Conservation (phyloP, 345 rosid species). For the Aquilaria malaccensis region DNA sequence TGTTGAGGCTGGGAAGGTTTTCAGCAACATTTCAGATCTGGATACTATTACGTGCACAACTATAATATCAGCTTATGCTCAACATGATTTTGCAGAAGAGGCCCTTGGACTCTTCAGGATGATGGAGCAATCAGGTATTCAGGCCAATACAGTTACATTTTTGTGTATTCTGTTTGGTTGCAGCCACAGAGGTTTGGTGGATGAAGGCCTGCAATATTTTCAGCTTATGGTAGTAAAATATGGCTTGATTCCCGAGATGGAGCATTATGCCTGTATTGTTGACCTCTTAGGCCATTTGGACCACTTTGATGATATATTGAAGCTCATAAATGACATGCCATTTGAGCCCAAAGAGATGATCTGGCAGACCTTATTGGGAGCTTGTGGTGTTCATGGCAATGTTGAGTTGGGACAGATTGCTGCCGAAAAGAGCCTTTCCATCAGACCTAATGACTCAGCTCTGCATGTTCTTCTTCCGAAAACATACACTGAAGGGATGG, state of each 20-base stretch:
- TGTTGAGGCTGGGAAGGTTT: conserved; percentile 38
- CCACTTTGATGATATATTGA: conserved; percentile 41
- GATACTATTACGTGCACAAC: conserved; percentile 52
- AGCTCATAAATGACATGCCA: conserved; percentile 44
- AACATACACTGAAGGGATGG: conserved; percentile 38
- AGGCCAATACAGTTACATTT: conserved; percentile 52
- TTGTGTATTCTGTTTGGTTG: conserved; percentile 53
- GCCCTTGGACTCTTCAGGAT: conserved; percentile 35
- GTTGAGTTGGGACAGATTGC: conserved; percentile 44
- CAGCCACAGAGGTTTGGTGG: conserved; percentile 56
- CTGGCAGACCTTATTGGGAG: conserved; percentile 55
- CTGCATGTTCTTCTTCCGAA: conserved; percentile 50
- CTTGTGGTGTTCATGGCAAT: conserved; percentile 52
- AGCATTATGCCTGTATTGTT: conserved; percentile 61
- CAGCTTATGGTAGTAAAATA: conserved; percentile 28
- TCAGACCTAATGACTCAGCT: conserved; percentile 29
- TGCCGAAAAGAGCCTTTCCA: conserved; percentile 35
- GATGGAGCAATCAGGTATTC: conserved; percentile 27
- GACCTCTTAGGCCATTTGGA: conserved; percentile 63
- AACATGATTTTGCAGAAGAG: conserved; percentile 41
- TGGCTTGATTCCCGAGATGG: conserved; percentile 33
- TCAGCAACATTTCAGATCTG: conserved; percentile 22
- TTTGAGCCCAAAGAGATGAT: conserved; percentile 36
- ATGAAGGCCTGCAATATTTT: conserved; percentile 45
- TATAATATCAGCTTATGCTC: conserved; percentile 51